These are phyloP conservation scores for Podospora appendiculata DNA, from an alignment of 495 filamentous ascomycete genomes.

Conservation along the genomic window DNA sequence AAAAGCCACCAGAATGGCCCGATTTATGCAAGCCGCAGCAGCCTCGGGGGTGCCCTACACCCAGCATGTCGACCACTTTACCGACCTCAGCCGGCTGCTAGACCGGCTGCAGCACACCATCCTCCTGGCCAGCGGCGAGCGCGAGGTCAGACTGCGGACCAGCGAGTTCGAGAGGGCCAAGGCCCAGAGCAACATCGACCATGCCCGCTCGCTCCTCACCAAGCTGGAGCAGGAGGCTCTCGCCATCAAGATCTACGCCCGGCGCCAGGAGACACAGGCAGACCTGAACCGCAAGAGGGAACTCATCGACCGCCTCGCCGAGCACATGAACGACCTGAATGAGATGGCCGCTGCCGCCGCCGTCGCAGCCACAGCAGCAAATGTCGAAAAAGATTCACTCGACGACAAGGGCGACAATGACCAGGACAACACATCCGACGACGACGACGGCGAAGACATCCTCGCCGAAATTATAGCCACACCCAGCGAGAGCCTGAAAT, in stretches of 20 bases:
- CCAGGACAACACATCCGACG: slow-evolving; percentile 38
- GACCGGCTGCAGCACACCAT: slow-evolving; percentile 65
- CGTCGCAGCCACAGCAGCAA: neutral
- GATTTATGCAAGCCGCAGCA: slow-evolving; percentile 14
- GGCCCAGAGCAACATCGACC: slow-evolving; percentile 67
- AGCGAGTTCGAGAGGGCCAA: slow-evolving; percentile 66
- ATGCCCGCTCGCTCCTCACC: slow-evolving; percentile 67
- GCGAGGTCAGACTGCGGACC: slow-evolving; percentile 44
- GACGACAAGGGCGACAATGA: slow-evolving; percentile 8
- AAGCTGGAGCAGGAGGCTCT: slow-evolving; percentile 68
- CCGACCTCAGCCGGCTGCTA: slow-evolving; percentile 67
- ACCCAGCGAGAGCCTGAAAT: slow-evolving; percentile 39
- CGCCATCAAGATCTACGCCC: slow-evolving; percentile 53
- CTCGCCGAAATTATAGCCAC: slow-evolving; percentile 38
- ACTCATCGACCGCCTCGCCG: slow-evolving; percentile 48
- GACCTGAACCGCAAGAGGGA: slow-evolving; percentile 60
- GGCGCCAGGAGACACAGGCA: slow-evolving; percentile 57
- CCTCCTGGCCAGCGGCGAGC: slow-evolving; percentile 55
- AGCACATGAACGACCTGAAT: slow-evolving; percentile 53
- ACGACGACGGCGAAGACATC: slow-evolving; percentile 47
- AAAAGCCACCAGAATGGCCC: slow-evolving; percentile 19
- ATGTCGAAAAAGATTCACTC: slow-evolving; percentile 4
- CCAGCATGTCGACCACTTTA: slow-evolving; percentile 16
- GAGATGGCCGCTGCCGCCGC: slow-evolving; percentile 38
- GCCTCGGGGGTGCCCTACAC: slow-evolving; percentile 3